Evolutionary conservation across 805 yeast genomes (phyloP).

Genomic region (Tetrapisispora phaffii): DNA sequence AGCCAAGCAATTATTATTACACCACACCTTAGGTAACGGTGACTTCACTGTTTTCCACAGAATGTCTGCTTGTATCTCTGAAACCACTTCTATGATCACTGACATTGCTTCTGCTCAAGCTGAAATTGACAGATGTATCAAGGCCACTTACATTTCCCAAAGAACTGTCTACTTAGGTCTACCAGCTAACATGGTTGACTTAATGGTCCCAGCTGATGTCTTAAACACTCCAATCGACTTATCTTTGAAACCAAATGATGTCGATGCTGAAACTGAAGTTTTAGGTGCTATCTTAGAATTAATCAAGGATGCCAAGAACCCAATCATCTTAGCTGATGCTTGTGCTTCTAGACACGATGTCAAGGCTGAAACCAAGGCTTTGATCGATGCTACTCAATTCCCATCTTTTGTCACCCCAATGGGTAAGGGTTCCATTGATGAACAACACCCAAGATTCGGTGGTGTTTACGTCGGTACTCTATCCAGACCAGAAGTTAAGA

Average conservation of each 20-base stretch:
- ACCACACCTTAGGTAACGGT: conserved; percentile 79
- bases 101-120: conserved; percentile 58
- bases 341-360: conserved; percentile 75
- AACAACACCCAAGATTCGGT: conserved; percentile 61
- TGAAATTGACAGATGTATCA: conserved; percentile 64
- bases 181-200: conserved; percentile 73
- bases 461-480: conserved; percentile 84
- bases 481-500: conserved; percentile 61
- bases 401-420: conserved; percentile 81
- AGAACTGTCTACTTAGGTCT: conserved; percentile 77
- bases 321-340: conserved; percentile 74
- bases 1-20: conserved; percentile 61
- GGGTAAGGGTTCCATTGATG: conserved; percentile 79
- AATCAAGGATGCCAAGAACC: conserved; percentile 52
- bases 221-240: conserved; percentile 60
- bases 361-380: conserved; percentile 48
- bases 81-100: conserved; percentile 53
- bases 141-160: conserved; percentile 59
- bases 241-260: conserved; percentile 46
- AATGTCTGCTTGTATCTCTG: conserved; percentile 67
- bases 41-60: conserved; percentile 69
- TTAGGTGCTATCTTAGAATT: conserved; percentile 42
- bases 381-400: conserved; percentile 61
- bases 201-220: conserved; percentile 44
- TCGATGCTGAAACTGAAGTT: conserved; percentile 55